These are phyloP conservation scores for Alternaria infectoria DNA, from an alignment of 2,329 filamentous ascomycete genomes.

Conservation along the genomic window DNA sequence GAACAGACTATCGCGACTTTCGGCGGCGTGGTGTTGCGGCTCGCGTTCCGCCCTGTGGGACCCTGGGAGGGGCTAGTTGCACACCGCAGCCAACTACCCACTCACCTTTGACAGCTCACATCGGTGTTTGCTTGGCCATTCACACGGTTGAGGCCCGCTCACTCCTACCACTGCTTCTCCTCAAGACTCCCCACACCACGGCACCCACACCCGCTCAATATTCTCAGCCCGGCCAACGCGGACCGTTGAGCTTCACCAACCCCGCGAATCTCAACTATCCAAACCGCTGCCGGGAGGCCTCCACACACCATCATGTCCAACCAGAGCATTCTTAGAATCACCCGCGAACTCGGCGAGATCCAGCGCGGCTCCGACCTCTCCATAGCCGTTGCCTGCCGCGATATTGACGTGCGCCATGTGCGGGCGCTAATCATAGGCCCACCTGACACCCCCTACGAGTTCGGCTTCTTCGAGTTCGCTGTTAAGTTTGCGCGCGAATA, in stretches of 20 bases:
- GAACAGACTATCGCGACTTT: slow-evolving; percentile 3
- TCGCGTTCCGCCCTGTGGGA: neutral
- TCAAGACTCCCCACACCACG: neutral
- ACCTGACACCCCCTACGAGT: slow-evolving; percentile 94
- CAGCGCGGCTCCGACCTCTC: slow-evolving; percentile 85
- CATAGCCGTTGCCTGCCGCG: slow-evolving; percentile 84
- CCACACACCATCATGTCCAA: slow-evolving; percentile 71
- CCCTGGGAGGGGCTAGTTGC: neutral
- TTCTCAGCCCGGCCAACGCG: neutral
- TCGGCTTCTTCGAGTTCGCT: slow-evolving; percentile 93
- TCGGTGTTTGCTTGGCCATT: slow-evolving; percentile 4
- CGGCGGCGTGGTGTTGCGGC: slow-evolving; percentile 12
- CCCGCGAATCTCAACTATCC: neutral
- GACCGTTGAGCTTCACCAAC: neutral
- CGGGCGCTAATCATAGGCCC: slow-evolving; percentile 89
- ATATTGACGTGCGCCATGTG: slow-evolving; percentile 87
- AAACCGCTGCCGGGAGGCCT: neutral
- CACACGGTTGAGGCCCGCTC: neutral
- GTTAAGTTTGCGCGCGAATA: slow-evolving; percentile 86
- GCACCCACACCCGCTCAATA: neutral
- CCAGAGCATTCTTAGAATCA: slow-evolving; percentile 87
- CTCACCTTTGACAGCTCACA: slow-evolving; percentile 9
- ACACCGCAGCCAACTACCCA: slow-evolving; percentile 3
- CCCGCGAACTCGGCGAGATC: slow-evolving; percentile 84
- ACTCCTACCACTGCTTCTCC: neutral